Percentiles rank a stretch among this genome's conserved stretches.
phyloP scores from a whole-genome alignment of 495 filamentous ascomycete species.

The Xylaria palmicola region DNA sequence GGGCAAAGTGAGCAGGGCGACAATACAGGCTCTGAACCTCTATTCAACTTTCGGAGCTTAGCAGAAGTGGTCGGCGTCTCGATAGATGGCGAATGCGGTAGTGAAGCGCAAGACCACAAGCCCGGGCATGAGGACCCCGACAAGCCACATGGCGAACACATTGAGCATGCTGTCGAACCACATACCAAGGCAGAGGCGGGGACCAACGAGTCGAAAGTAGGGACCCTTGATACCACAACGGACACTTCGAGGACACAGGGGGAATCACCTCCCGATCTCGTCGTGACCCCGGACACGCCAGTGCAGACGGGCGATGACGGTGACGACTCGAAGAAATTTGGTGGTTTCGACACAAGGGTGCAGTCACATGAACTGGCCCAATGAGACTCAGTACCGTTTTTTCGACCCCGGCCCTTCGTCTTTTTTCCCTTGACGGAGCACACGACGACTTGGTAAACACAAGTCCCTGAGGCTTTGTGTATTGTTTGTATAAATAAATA shows the following conservation, averaged over 20 bases:
- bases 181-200: not conserved
- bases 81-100: slow-evolving; percentile 35
- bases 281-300: slow-evolving; percentile 43
- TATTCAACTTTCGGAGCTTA: slow-evolving; percentile 91
- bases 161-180: not conserved
- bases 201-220: not conserved
- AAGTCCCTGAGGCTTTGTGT: not conserved
- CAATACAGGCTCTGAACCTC: slow-evolving; percentile 63
- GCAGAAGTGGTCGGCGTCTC: slow-evolving; percentile 74
- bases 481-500: slow-evolving; percentile 33
- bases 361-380: slow-evolving; percentile 34
- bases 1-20: slow-evolving; percentile 44
- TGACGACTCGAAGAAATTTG: slow-evolving; percentile 41
- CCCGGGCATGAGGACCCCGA: too few species aligned
- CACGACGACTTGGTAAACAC: not conserved
- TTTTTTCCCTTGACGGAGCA: not conserved
- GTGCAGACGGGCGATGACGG: slow-evolving; percentile 20
- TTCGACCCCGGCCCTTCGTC: not conserved
- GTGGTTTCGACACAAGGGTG: slow-evolving; percentile 30
- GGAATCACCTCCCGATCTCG: slow-evolving; percentile 32
- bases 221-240: not conserved
- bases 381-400: slow-evolving; percentile 18
- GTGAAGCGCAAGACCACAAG: slow-evolving; percentile 23
- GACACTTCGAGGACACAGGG: not conserved
- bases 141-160: slow-evolving; percentile 29